phyloP scores from a whole-genome alignment of 768 basidiomycete species.

The Pulveroboletus sp. region DNA sequence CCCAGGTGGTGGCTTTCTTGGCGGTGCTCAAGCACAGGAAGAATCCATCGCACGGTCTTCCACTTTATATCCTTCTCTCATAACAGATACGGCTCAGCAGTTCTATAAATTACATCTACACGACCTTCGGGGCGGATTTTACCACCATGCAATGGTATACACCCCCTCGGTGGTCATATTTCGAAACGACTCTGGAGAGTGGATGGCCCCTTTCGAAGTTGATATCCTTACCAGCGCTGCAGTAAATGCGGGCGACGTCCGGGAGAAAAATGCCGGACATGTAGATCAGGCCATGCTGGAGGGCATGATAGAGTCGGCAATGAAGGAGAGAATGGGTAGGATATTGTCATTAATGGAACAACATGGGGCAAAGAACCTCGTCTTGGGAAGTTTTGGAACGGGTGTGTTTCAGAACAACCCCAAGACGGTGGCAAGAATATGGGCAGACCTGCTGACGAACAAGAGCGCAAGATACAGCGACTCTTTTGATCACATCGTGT shows the following conservation, averaged over 20 bases:
- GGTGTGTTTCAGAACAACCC: constrained; percentile 73
- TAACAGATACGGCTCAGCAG: constrained; percentile 47
- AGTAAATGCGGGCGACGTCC: constrained; percentile 63
- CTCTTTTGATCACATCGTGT: constrained; percentile 62
- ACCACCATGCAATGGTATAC: constrained; percentile 78
- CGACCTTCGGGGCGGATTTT: constrained; percentile 52
- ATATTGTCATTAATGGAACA: constrained; percentile 64
- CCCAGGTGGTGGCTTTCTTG: constrained; percentile 74
- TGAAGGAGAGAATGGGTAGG: constrained; percentile 72
- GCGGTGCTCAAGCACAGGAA: constrained; percentile 75
- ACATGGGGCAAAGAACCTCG: constrained; percentile 54
- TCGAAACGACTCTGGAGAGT: constrained; percentile 59
- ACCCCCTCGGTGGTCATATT: constrained; percentile 63
- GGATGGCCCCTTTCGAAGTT: constrained; percentile 53
- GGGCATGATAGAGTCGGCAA: constrained; percentile 46
- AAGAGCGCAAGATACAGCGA: constrained; percentile 51
- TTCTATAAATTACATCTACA: constrained; percentile 63
- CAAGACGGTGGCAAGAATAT: constrained; percentile 54
- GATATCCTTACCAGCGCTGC: constrained; percentile 73
- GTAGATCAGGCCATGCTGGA: constrained; percentile 20
- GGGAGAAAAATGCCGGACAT: constrained; percentile 21
- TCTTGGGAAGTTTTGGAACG: constrained; percentile 76
- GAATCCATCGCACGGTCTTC: constrained; percentile 79
- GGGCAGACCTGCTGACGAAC: constrained; percentile 56
- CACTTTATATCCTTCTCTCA: constrained; percentile 63